Base-by-base conservation (phyloP, 2,329 filamentous ascomycete species). In the Colletotrichum sp. region DNA sequence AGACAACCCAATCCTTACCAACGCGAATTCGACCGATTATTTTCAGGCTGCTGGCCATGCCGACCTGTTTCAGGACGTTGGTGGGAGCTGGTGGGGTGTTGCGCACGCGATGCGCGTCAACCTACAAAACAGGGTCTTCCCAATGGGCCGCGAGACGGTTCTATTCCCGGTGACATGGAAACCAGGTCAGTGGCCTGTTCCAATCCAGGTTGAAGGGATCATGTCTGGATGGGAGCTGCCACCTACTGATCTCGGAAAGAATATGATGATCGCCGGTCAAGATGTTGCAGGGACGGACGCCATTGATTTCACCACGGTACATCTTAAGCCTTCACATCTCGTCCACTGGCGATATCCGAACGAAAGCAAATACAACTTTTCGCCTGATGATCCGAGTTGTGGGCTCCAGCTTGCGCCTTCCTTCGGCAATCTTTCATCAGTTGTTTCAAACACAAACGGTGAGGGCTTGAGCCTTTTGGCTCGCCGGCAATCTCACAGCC, bases 371-470 rank as follows among this genome's bases (percentile, higher is more conserved):
- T 6, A 0, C 38, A 43, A 43, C 38, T 6, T 43, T 18, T 43
- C 38, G 38, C 38, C 38, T n/a, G 18, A 43, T 43, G 38, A 43
- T 43, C 38, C 38, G 2, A n/a, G 18, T 18, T 43, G 38, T 10
- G 16, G 38, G 38, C 18, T 43, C 0, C 2, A 43, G 38, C 38
- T 43, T 43, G 1, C 2, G 38, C 18, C 38, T 43, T 43, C 38
- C 16, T 9, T 43, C 38, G 38, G 38, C 38, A 43, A 43, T 43
- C 38, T 18, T 43, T 43, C 38, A 18, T 43, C 38, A 6, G 8
- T 0, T 43, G 8, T 43, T 2, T 1, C 38, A n/a, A 43, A 43
- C 18, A 3, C 38, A 1, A 43, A 3, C 5, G 38, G 2, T 1
- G 38, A 2, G 0, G 16, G 38, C 16, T n/a, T 43, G 16, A 43